Conservation (phyloP, 306 rosid genomes). For the Cercis canadensis region DNA sequence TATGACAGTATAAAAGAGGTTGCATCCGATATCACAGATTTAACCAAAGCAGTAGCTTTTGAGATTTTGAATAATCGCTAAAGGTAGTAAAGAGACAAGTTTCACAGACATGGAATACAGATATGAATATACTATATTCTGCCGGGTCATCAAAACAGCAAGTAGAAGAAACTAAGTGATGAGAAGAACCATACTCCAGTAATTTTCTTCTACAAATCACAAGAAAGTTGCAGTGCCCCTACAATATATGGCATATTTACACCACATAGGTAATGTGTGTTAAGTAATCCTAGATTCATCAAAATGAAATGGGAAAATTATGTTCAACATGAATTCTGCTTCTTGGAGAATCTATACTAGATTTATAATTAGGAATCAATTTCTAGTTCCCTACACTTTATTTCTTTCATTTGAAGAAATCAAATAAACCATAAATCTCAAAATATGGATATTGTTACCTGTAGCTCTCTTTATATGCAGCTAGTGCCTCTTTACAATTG, state of each 20-base stretch:
- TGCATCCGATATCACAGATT: background rate
- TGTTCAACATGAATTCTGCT: conserved; percentile 15
- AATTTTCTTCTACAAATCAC: conserved; percentile 19
- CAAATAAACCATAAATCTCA: conserved; percentile 23
- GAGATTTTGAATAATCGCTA: background rate
- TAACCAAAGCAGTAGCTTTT: conserved; percentile 4
- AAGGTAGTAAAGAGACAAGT: too few relatives aligned
- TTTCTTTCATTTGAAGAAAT: conserved; percentile 18
- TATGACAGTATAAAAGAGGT: background rate
- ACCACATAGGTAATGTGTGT: conserved; percentile 8
- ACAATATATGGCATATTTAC: background rate
- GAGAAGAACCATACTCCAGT: background rate
- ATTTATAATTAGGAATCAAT: background rate
- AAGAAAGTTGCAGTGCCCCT: conserved; percentile 16
- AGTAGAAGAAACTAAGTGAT: background rate
- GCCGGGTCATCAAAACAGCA: conserved; percentile 14
- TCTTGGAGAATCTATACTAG: conserved; percentile 14
- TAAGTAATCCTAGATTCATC: conserved; percentile 28
- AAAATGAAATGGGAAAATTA: conserved; percentile 30
- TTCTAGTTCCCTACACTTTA: conserved; percentile 21
- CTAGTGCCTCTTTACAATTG: conserved; percentile 66
- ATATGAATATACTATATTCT: background rate
- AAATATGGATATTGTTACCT: conserved; percentile 50
- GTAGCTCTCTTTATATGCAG: conserved; percentile 78
- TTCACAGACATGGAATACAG: too few relatives aligned